Percentiles rank a stretch among this genome's conserved stretches.
Evolutionary conservation across 495 filamentous ascomycete species (phyloP).

Genomic region (Hypoxylon rickii): DNA sequence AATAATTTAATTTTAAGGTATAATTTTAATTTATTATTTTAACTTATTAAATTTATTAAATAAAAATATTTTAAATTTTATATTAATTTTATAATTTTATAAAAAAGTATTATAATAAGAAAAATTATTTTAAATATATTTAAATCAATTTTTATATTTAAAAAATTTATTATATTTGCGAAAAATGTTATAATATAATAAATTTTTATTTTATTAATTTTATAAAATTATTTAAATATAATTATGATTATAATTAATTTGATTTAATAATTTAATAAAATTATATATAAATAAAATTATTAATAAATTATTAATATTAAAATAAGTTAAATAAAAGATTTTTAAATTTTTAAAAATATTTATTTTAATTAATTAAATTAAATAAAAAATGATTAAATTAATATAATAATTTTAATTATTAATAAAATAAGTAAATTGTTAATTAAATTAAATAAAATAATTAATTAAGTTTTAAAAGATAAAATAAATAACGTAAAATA

Average conservation of each 20-base stretch:
- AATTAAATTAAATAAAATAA: background rate
- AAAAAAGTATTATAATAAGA: background rate
- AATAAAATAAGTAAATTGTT: background rate
- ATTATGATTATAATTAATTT: background rate
- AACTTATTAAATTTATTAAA: background rate
- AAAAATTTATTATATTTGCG: background rate
- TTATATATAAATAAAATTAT: too few species aligned
- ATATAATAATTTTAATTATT: background rate
- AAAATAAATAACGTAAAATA: too few species aligned
- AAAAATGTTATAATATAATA: too few species aligned
- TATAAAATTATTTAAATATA: background rate
- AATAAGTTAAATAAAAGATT: too few species aligned
- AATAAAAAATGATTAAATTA: background rate
- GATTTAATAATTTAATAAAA: too few species aligned
- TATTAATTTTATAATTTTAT: background rate
- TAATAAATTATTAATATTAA: background rate
- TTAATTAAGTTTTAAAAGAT: too few species aligned
- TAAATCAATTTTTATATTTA: background rate
- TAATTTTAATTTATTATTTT: too few species aligned
- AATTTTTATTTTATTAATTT: too few species aligned
- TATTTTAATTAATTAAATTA: background rate
- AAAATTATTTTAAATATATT: too few species aligned
- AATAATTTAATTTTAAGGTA: too few species aligned
- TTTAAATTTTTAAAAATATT: background rate
- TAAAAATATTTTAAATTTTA: background rate